Percentiles rank a stretch among this genome's conserved stretches.
phyloP scores from a whole-genome alignment of 768 basidiomycete species.

The Tulasnella sp. region DNA sequence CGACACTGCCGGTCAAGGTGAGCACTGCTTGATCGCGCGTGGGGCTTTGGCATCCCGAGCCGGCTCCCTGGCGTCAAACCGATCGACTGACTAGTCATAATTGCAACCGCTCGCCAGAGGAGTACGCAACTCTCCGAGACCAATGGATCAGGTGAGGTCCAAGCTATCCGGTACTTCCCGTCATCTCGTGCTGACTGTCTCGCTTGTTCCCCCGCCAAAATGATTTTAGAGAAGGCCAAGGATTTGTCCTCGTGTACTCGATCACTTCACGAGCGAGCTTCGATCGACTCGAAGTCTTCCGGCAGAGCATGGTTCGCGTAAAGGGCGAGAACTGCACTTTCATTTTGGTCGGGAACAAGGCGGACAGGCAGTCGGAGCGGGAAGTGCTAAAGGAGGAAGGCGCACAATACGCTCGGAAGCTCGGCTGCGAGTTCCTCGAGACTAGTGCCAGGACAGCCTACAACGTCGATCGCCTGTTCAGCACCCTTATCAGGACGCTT shows the following conservation, averaged over 20 bases:
- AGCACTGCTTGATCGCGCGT: slow-evolving; percentile 35
- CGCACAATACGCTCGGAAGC: slow-evolving; percentile 67
- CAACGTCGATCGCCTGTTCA: slow-evolving; percentile 90
- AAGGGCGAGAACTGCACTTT: slow-evolving; percentile 82
- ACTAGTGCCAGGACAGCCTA: slow-evolving; percentile 93
- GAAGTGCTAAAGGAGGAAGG: slow-evolving; percentile 93
- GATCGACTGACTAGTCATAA: slow-evolving; percentile 23
- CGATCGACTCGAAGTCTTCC: slow-evolving; percentile 83
- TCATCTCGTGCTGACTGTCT: neutral
- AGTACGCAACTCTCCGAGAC: slow-evolving; percentile 92
- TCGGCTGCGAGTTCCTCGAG: slow-evolving; percentile 93
- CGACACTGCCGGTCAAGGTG: slow-evolving; percentile 96
- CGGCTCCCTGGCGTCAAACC: neutral
- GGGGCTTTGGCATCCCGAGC: slow-evolving; percentile 7
- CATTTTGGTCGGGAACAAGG: slow-evolving; percentile 95
- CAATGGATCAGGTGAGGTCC: slow-evolving; percentile 86
- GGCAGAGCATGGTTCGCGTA: slow-evolving; percentile 84
- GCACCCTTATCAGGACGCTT: slow-evolving; percentile 75
- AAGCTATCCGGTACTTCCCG: neutral
- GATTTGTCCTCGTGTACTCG: slow-evolving; percentile 96
- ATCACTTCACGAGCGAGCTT: slow-evolving; percentile 93
- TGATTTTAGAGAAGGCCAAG: slow-evolving; percentile 79
- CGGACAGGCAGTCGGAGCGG: slow-evolving; percentile 84
- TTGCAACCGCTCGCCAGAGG: slow-evolving; percentile 55
- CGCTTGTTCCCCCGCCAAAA: slow-evolving; percentile 20